These are phyloP conservation scores for Aspergillus amoenus DNA, from an alignment of 2,329 filamentous ascomycete genomes.

Conservation along the genomic window DNA sequence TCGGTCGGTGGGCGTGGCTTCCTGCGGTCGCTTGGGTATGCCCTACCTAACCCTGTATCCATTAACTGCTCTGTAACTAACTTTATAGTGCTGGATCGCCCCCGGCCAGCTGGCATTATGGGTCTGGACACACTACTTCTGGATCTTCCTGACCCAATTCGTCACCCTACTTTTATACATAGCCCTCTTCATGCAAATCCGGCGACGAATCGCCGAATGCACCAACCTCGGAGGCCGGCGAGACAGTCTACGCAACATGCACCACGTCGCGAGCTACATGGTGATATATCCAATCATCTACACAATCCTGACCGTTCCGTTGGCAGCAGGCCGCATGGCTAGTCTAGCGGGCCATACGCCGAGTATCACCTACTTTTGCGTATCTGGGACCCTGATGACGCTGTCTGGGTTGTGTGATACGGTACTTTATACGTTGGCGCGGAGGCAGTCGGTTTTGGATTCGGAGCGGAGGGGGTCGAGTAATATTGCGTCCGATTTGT, in stretches of 20 bases:
- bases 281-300: constrained; percentile 53
- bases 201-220: constrained; percentile 40
- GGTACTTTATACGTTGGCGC: constrained; percentile 58
- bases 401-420: constrained; percentile 60
- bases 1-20: constrained; percentile 44
- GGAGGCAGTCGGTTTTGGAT: constrained; percentile 55
- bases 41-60: no score
- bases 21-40: constrained; percentile 51
- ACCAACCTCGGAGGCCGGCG: constrained; percentile 32
- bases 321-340: constrained; percentile 50
- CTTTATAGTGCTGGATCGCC: constrained; percentile 52
- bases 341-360: constrained; percentile 32
- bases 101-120: constrained; percentile 44
- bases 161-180: constrained; percentile 51
- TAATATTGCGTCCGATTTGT: no score
- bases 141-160: constrained; percentile 56
- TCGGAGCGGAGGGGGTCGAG: constrained; percentile 31
- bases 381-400: constrained; percentile 55
- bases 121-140: constrained; percentile 54
- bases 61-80: no score
- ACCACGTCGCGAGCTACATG: constrained; percentile 46
- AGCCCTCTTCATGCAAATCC: constrained; percentile 49
- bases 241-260: constrained; percentile 36
- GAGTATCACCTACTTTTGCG: constrained; percentile 46
- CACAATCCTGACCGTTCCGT: constrained; percentile 61